Evolutionary conservation across 1,284 basidiomycete species (phyloP), one percentile per base, ranked within the genome.

Genomic region (Schizophyllum amplum): DNA sequence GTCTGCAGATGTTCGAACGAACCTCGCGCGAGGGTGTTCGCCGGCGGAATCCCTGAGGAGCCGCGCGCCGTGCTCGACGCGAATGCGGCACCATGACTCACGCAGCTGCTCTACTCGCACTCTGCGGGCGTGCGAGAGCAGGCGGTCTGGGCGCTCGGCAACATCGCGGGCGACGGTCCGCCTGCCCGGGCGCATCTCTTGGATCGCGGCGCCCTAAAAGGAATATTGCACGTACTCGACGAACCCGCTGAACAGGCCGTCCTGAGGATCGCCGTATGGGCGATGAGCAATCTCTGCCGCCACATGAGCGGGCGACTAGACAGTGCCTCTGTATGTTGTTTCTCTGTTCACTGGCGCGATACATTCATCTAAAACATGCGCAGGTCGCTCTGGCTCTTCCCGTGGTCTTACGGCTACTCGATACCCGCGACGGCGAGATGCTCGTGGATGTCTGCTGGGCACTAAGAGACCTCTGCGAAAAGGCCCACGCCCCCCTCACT

Each of bases 381-480:
- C 64, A 97, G 94, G 98, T 99, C 67, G 93, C 94, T 9, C 97
- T 97, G 22, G 96, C 97, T 47, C 80, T 99, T 52, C 91, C 92
- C 47, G 92, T 98, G 58, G 81, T 99, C 62, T 97, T 95, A 61
- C 99, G 99, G 75, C 79, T 99, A 66, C 97, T 99, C 72, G 99
- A 98, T 77, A 98, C 96, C 53, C 84, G 98, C 68, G 97, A 99
- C 70, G 96, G 99, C 68, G 97, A 99, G 75, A 97, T 98, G 61
- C 79, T 99, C 67, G 99, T 99, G 70, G 97, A 99, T 71, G 97
- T 97, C 26, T 99, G 97, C 81, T 99, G 97, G 97, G 97, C 97
- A 48, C 96, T 99, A 71, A 98, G 95, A 23, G 99, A 99, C 75
- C 87, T 99, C 49, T 99, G 96, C 1, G 97, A 99, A 71, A 97